Evolutionary conservation across 208 protist genomes (phyloP).

Genomic region (Acanthamoeba rhysodes): DNA sequence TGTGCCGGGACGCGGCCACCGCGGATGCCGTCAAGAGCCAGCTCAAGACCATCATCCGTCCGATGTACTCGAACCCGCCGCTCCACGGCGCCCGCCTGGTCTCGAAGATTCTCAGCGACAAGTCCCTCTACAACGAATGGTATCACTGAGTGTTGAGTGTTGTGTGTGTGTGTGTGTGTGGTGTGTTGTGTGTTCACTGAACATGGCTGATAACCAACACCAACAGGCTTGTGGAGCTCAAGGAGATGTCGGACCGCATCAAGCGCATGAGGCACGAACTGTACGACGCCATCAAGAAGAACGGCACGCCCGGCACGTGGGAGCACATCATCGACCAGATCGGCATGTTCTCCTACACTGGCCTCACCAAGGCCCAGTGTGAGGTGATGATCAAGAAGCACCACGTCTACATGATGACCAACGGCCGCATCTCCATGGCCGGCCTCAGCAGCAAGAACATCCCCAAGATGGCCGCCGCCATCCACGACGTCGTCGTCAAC

Average conservation of each 20-base stretch:
- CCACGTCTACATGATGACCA: conserved; percentile 92
- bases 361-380: conserved; percentile 87
- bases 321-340: conserved; percentile 97
- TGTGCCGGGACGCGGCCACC: conserved; percentile 88
- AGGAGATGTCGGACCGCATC: conserved; percentile 90
- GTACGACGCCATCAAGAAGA: conserved; percentile 89
- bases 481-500: conserved; percentile 87
- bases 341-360: conserved; percentile 99
- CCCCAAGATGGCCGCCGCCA: conserved; percentile 89
- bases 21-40: conserved; percentile 90
- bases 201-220: neutral
- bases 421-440: conserved; percentile 93
- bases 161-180: too few species aligned
- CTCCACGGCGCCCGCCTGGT: conserved; percentile 97
- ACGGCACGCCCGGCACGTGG: conserved; percentile 94
- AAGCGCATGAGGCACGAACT: conserved; percentile 86
- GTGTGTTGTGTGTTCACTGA: neutral
- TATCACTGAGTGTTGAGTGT: too few species aligned
- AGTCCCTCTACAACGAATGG: conserved; percentile 93
- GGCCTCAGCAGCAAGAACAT: conserved; percentile 92
- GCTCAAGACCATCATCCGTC: conserved; percentile 95
- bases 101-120: conserved; percentile 93
- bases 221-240: conserved; percentile 84
- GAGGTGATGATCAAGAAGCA: conserved; percentile 87
- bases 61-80: conserved; percentile 97